Evolutionary conservation across 441 rosid species (phyloP), one percentile per base, ranked within the genome.

Genomic region (Arabidopsis lyrata): DNA sequence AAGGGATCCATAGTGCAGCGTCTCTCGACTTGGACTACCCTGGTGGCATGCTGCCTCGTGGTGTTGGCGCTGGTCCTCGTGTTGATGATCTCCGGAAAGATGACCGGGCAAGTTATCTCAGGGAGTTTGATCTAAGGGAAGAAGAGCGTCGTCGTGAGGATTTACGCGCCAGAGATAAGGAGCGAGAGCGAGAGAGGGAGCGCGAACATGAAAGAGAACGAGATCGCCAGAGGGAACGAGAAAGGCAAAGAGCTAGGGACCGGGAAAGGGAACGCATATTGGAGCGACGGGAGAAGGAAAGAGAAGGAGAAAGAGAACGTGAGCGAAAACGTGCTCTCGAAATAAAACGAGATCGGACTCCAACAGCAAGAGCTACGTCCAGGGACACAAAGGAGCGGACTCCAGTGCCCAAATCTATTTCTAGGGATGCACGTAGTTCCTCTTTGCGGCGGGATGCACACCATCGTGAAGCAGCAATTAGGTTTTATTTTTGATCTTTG

Each of bases 61-160:
- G 87, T 68, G 82, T 82, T 70, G 89, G 81, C 53, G 87, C 89
- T 64, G 83, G 81, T 73, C 88, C 87, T 27, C 87, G 87, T 58
- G 84, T 85, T 63, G 97, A 93, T 53, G 95, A 93, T 66, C 70
- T 77, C 31, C 89, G 68, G 34, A 91, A 88, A 78, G 98, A 93
- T 83, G 98, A 93, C 70, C 81, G 92, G 78, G 96, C 96, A 76
- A 85, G 92, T 77, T 96, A 96, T 86, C 98, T 96, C 77, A 86
- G 88, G 78, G 97, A 96, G 72, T 93, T 93, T 48, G 99, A 93
- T 77, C 74, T 91, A 71, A 89, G 98, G 75, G 95, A 87, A 77
- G 98, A 93, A 83, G 98, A 96, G 79, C 97, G 96, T 20, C 91
- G 85, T 24, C 88, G 92, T 66, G 97, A 91, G 62, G 73, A 86